Evolutionary conservation across 192 early-diverging fungal genomes (phyloP).

Genomic region (Backusella mclennaniae): DNA sequence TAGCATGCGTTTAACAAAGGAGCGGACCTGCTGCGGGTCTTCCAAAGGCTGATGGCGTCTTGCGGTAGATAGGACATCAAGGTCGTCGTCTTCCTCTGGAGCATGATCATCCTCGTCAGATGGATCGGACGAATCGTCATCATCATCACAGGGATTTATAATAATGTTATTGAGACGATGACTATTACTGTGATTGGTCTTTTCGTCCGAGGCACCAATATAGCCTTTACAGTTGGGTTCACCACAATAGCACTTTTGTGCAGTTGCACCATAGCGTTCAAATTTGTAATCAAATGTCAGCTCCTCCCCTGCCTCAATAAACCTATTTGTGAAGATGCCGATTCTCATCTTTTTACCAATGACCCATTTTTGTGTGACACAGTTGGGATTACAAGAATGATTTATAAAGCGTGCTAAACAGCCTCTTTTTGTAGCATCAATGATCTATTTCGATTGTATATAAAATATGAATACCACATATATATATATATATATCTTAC

Average conservation of each 20-base stretch:
- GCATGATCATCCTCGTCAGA: constrained; percentile 9
- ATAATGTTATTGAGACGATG: constrained; percentile 36
- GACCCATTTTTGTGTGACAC: constrained; percentile 95
- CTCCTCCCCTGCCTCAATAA: constrained; percentile 79
- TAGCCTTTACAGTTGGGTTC: constrained; percentile 83
- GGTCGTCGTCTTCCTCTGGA: constrained; percentile 28
- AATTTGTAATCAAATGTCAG: constrained; percentile 99
- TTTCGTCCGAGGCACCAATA: constrained; percentile 82
- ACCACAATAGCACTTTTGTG: constrained; percentile 93
- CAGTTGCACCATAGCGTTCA: constrained; percentile 85
- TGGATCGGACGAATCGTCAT: not conserved
- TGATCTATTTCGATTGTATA: constrained; percentile 53
- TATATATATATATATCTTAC: too few species aligned
- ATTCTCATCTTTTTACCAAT: constrained; percentile 87
- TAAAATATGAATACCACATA: not conserved
- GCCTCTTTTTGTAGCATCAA: constrained; percentile 92
- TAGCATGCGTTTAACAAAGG: constrained; percentile 73
- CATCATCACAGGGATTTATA: constrained; percentile 22
- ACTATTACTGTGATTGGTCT: constrained; percentile 50
- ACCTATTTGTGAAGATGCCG: constrained; percentile 86
- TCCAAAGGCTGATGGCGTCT: constrained; percentile 47
- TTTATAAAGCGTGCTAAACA: constrained; percentile 96
- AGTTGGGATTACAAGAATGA: constrained; percentile 95
- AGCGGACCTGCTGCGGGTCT: constrained; percentile 68
- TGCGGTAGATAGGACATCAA: constrained; percentile 27